Percentiles rank a stretch among this genome's conserved stretches.
Evolutionary conservation across 108 stramenopile species (phyloP).

Genomic region (Pelagomonas calceolata): DNA sequence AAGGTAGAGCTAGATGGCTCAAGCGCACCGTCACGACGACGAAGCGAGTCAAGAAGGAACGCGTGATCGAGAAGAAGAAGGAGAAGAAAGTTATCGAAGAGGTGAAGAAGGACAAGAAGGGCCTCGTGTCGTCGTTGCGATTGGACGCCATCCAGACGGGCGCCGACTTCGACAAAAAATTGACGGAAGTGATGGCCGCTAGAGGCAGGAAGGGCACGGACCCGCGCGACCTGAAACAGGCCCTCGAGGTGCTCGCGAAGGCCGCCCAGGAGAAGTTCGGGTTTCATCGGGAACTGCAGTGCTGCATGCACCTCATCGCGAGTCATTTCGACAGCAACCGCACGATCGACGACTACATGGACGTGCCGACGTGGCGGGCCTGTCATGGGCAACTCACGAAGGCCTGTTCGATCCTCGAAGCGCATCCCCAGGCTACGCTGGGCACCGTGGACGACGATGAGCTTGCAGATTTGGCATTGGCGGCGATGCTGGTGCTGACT

Average conservation of each 20-base stretch:
- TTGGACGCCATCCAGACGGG: conserved; percentile 53
- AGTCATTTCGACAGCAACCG: conserved; percentile 81
- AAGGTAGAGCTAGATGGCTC: conserved; percentile 91
- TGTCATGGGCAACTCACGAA: conserved; percentile 66
- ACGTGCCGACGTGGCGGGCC: conserved; percentile 74
- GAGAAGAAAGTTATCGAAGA: conserved; percentile 14
- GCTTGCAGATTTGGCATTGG: conserved; percentile 29
- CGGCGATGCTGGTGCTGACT: too few relatives aligned
- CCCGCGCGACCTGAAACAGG: conserved; percentile 53
- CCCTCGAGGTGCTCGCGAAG: conserved; percentile 70
- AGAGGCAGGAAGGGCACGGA: conserved; percentile 81
- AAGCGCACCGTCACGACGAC: conserved; percentile 71
- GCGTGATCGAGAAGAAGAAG: conserved; percentile 36
- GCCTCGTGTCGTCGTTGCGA: conserved; percentile 34
- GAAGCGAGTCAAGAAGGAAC: conserved; percentile 52
- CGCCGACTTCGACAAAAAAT: conserved; percentile 53
- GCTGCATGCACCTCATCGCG: conserved; percentile 84
- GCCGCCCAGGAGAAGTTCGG: conserved; percentile 60
- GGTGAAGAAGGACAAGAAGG: conserved; percentile 24
- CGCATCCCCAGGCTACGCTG: conserved; percentile 38
- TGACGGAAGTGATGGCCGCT: conserved; percentile 67
- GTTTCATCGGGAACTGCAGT: conserved; percentile 77
- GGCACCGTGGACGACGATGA: conserved; percentile 52
- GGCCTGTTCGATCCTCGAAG: conserved; percentile 61
- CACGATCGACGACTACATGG: conserved; percentile 95